Evolutionary conservation across 495 filamentous ascomycete species (phyloP).

Genomic region (Aspergillus nidulans): DNA sequence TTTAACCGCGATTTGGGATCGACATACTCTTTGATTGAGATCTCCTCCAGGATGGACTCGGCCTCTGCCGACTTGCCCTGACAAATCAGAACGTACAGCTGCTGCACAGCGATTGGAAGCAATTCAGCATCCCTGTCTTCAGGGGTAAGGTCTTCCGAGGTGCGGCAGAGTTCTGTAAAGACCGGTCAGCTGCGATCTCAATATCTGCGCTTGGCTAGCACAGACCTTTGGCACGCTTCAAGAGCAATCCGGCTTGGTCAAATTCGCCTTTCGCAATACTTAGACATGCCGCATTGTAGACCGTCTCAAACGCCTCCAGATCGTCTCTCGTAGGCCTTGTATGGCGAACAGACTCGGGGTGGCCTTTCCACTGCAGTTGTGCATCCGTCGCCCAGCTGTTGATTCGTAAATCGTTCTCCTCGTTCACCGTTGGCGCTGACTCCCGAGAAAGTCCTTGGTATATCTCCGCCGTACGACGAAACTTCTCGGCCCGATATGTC

Average conservation of each 20-base stretch:
- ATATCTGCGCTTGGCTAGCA: not conserved
- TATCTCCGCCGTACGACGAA: constrained; percentile 62
- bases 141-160: constrained; percentile 73
- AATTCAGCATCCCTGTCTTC: constrained; percentile 82
- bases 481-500: constrained; percentile 82
- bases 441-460: constrained; percentile 60
- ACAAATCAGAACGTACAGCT: constrained; percentile 71
- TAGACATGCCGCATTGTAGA: constrained; percentile 87
- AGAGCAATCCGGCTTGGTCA: constrained; percentile 65
- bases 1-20: not conserved
- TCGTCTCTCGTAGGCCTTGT: constrained; percentile 67
- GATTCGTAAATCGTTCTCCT: constrained; percentile 83
- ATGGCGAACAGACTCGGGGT: constrained; percentile 46
- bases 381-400: constrained; percentile 77
- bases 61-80: constrained; percentile 75
- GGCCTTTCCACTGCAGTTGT: constrained; percentile 79
- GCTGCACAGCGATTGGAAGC: constrained; percentile 80
- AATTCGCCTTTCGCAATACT: constrained; percentile 79
- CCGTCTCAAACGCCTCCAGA: constrained; percentile 85
- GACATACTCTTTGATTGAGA: constrained; percentile 59
- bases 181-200: constrained; percentile 13
- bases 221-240: constrained; percentile 74
- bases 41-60: constrained; percentile 56
- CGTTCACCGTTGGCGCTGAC: constrained; percentile 48
- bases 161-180: constrained; percentile 70